Base-by-base conservation (phyloP, 2,329 filamentous ascomycete species). In the Penicillium sp. region DNA sequence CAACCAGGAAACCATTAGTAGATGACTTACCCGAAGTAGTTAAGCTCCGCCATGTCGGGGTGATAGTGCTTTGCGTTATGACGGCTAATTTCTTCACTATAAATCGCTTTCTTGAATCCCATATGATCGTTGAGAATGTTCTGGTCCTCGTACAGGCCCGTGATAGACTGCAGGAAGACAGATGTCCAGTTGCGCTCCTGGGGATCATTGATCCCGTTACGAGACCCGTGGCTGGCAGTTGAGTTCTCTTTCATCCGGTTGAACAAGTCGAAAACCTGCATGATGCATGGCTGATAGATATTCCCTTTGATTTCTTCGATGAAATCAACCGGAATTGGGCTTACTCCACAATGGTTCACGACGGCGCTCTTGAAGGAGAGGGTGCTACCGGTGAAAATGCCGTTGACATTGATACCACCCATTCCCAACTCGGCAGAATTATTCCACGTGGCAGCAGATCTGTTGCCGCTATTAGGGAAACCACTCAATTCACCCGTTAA, bases 21-120 rank as follows among this genome's bases (percentile, higher is more conserved):
- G 45, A 25, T 46, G 60, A 36, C 64, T 46, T 54, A 75, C 51
- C 75, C 75, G 57, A 76, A 77, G 51, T 77, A 77, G 53, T 77
- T 77, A 50, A 69, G 60, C 46, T 69, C 63, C 38, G 59, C 47
- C 57, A 52, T 65, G 45, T 25, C 64, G 46, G 51, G 51, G 57
- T 55, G 69, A 53, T 58, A 75, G 55, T 70, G 58, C 43, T 67
- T 69, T n/a, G 69, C 65, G 1, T 44, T 48, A 5, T 53, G 48
- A n/a, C 63, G 52, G 5, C 53, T 54, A 7, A 74, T 57, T 16
- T 60, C 58, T 31, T 71, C 66, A 20, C 64, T 65, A 28, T 62
- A 58, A 13, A 74, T 61, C 0, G 58, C 51, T 28, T 66, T 47
- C 6, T 63, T 41, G 48, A 75, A 74, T 0, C 72, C 73, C 55